Percentiles rank a stretch among this genome's conserved stretches.
phyloP scores from a whole-genome alignment of 2,329 filamentous ascomycete genomes.

The Fusarium nelsonii region DNA sequence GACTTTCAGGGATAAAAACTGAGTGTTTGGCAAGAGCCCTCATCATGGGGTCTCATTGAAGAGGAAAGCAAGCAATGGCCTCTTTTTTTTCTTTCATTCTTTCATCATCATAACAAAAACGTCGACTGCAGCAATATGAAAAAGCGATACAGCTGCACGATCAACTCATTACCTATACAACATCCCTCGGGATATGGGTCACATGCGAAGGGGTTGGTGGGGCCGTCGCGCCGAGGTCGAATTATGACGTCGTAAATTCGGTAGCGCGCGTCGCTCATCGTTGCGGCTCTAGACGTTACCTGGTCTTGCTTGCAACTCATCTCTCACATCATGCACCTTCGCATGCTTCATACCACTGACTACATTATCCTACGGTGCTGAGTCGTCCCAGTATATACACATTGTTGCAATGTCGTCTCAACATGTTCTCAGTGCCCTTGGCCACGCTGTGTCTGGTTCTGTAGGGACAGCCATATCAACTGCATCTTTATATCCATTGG shows the following conservation, averaged over 20 bases:
- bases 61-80: not conserved
- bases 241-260: conserved; percentile 40
- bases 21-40: not conserved
- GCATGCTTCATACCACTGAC: conserved; percentile 3
- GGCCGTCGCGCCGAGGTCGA: conserved; percentile 27
- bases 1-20: not conserved
- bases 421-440: conserved; percentile 74
- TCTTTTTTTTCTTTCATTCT: not conserved
- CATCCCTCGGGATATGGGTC: conserved; percentile 34
- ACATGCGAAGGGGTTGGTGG: conserved; percentile 29
- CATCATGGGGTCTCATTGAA: not conserved
- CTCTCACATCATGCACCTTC: conserved; percentile 18
- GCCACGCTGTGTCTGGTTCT: conserved; percentile 85
- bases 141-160: not conserved
- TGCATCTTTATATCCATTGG: conserved; percentile 82
- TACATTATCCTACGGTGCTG: not conserved
- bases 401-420: conserved; percentile 49
- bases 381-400: not conserved
- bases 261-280: conserved; percentile 20
- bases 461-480: conserved; percentile 84
- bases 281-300: conserved; percentile 20
- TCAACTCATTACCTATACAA: not conserved
- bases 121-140: not conserved
- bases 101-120: not conserved
- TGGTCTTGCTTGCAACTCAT: conserved; percentile 14